These are phyloP conservation scores for Brasenia schreberi DNA, from an alignment of 164 flowering plant genomes.

Conservation along the genomic window DNA sequence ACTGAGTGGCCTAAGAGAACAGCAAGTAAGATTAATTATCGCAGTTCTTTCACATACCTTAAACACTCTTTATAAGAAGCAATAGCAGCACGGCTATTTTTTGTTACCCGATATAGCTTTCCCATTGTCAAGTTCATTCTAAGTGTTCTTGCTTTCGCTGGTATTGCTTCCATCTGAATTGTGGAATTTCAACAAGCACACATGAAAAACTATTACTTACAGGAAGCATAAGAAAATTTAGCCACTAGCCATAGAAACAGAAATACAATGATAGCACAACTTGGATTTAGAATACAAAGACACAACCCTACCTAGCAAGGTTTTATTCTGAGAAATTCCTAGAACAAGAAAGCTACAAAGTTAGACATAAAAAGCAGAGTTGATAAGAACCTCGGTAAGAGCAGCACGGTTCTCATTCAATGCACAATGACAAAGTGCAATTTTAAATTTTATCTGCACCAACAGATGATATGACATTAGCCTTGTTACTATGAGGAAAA, in stretches of 20 bases:
- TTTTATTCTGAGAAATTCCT: neutral
- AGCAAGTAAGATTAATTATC: too few species aligned
- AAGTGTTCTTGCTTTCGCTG: conserved; percentile 72
- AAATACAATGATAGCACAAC: too few species aligned
- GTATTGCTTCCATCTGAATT: conserved; percentile 86
- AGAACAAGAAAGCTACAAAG: neutral
- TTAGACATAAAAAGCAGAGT: neutral
- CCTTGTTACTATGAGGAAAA: neutral
- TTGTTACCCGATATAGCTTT: conserved; percentile 67
- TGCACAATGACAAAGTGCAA: conserved; percentile 63
- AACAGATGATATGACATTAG: neutral
- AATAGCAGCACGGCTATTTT: conserved; percentile 64
- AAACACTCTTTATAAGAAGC: conserved; percentile 79
- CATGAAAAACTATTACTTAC: neutral
- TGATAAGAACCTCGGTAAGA: conserved; percentile 49
- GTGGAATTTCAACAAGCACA: neutral
- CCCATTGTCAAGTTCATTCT: conserved; percentile 80
- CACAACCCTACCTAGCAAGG: neutral
- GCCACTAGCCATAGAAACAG: neutral
- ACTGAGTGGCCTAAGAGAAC: too few species aligned
- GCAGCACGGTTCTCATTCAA: conserved; percentile 67
- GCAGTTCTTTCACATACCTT: conserved; percentile 33
- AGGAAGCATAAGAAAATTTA: neutral
- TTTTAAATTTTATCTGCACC: conserved; percentile 79
- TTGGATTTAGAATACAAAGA: too few species aligned